These are phyloP conservation scores for Ophiocordyceps unilateralis DNA, from an alignment of 2,329 filamentous ascomycete genomes.

Conservation along the genomic window DNA sequence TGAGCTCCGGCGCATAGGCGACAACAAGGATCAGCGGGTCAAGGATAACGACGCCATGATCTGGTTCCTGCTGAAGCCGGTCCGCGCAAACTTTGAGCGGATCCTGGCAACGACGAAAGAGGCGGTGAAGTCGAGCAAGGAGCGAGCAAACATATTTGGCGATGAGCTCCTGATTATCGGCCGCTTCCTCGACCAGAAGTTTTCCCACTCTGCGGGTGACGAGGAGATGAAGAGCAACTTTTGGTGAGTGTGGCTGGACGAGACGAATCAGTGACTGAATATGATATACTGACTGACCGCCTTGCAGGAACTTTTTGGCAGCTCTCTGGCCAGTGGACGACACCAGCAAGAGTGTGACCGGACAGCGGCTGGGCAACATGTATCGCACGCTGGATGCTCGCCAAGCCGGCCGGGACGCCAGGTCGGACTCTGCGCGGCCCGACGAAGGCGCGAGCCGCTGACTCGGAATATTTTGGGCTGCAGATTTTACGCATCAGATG, in stretches of 20 bases:
- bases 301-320: conserved; percentile 24
- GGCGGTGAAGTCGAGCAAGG: conserved; percentile 43
- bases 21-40: conserved; percentile 30
- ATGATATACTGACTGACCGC: conserved; percentile 7
- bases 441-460: conserved; percentile 12
- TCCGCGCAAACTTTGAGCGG: conserved; percentile 40
- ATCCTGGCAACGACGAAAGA: conserved; percentile 45
- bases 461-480: conserved; percentile 1
- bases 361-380: conserved; percentile 25
- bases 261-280: neutral
- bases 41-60: conserved; percentile 28
- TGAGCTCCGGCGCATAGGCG: conserved; percentile 26
- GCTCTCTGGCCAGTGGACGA: conserved; percentile 28
- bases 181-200: conserved; percentile 36
- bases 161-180: conserved; percentile 43
- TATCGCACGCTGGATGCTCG: conserved; percentile 21
- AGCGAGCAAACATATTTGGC: conserved; percentile 43
- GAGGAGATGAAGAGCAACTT: conserved; percentile 29
- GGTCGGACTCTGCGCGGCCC: conserved; percentile 11
- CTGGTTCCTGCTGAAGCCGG: conserved; percentile 36
- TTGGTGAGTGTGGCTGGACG: conserved; percentile 22
- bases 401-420: conserved; percentile 13
- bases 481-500: conserved; percentile 10
- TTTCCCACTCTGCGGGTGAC: conserved; percentile 22
- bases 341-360: conserved; percentile 25